Evolutionary conservation across 2,329 filamentous ascomycete species (phyloP).

Genomic region (Dothideomycetes sp.): DNA sequence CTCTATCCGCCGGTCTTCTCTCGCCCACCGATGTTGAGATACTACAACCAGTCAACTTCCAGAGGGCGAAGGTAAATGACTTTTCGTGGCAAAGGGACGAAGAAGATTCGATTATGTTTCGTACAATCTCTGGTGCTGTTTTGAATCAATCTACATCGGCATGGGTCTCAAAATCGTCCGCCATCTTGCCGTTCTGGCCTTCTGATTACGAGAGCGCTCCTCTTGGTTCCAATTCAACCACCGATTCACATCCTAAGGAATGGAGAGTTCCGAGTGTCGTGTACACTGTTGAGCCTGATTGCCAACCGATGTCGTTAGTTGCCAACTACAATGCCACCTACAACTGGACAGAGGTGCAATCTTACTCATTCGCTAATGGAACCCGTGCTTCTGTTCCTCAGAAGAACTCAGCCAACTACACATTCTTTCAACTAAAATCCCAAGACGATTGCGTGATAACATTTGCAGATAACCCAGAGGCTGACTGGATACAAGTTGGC

Average conservation of each 20-base stretch:
- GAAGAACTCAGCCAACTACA: background rate
- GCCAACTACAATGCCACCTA: too few species aligned
- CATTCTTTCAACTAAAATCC: background rate
- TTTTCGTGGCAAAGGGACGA: background rate
- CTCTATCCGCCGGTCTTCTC: background rate
- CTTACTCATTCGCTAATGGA: too few species aligned
- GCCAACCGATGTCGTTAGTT: background rate
- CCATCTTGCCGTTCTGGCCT: background rate
- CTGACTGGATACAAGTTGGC: background rate
- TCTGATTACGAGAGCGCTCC: background rate
- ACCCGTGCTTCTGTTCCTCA: too few species aligned
- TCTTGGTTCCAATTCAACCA: too few species aligned
- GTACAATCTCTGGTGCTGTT: background rate
- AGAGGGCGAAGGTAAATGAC: background rate
- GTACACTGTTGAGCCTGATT: background rate
- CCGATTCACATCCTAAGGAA: background rate
- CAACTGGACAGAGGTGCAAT: too few species aligned
- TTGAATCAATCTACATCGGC: constrained; percentile 1
- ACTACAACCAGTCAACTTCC: background rate
- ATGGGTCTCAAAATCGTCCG: background rate
- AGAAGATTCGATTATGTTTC: background rate
- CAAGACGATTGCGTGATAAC: background rate
- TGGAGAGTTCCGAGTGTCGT: background rate
- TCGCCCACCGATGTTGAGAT: background rate
- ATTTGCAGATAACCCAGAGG: too few species aligned